phyloP scores from a whole-genome alignment of 106 monocot genomes.

The Triglochin maritima region DNA sequence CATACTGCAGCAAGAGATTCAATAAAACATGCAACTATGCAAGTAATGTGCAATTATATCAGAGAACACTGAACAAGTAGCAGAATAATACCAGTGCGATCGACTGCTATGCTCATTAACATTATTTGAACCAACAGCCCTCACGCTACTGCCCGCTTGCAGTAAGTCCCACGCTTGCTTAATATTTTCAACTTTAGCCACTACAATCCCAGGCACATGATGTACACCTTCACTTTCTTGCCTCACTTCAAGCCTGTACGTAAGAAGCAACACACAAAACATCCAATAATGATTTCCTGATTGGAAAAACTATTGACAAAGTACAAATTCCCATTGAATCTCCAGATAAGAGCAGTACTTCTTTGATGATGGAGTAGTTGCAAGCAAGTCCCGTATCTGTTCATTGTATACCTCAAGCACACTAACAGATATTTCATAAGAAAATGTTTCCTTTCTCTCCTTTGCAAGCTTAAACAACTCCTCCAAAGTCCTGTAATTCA shows the following conservation, averaged over 20 bases:
- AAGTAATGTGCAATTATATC: not conserved
- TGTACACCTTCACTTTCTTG: conserved; percentile 63
- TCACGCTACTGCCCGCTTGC: conserved; percentile 64
- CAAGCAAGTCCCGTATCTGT: conserved; percentile 73
- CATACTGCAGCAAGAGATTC: conserved; percentile 9
- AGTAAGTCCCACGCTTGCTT: conserved; percentile 74
- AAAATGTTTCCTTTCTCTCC: conserved; percentile 54
- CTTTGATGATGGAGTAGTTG: conserved; percentile 58
- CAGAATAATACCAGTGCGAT: conserved; percentile 59
- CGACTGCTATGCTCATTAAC: conserved; percentile 90
- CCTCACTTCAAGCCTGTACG: conserved; percentile 52
- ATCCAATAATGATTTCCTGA: too few species aligned
- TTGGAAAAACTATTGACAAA: not conserved
- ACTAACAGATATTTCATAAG: conserved; percentile 64
- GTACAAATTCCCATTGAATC: not conserved
- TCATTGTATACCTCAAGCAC: conserved; percentile 93
- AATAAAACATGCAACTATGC: not conserved
- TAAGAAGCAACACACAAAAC: too few species aligned
- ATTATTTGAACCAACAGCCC: conserved; percentile 86
- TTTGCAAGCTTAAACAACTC: conserved; percentile 59
- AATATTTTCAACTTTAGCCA: conserved; percentile 57
- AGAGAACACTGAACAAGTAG: not conserved
- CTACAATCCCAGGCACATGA: conserved; percentile 76
- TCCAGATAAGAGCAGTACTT: conserved; percentile 33
- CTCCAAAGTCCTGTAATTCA: conserved; percentile 81